Evolutionary conservation across 139 green algal species (phyloP), one percentile per base, ranked within the genome.

Genomic region (Spirogloea muscicola): DNA sequence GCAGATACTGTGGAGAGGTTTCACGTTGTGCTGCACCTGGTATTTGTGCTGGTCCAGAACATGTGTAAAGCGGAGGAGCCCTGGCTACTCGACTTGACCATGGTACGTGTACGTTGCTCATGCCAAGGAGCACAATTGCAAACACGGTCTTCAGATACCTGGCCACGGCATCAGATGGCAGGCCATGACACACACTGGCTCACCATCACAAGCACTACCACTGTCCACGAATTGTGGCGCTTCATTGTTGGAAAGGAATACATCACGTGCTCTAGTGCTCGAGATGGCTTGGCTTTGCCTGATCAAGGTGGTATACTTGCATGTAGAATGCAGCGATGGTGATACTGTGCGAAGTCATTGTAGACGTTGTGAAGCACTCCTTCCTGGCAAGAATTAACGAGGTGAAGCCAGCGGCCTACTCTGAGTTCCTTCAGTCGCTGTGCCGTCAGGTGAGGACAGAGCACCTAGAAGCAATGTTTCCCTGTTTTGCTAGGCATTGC

Each of bases 311-410:
- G n/a, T n/a, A n/a, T n/a, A n/a, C n/a, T n/a, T n/a, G n/a, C 6
- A 34, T 2, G 65, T 63, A 81, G 63, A 81, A 81, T 38, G 64
- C 34, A 3, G 25, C 43, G 27, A 81, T 74, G 69, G 57, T 87
- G 4, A 37, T 82, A 29, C 29, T 55, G 5, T 74, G 49, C 25
- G 83, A 88, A 51, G 43, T 87, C n/a, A 33, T 88, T 6, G 81
- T 87, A 25, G 83, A 88, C 61, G 67, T 77, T 25, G 34, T 88
- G 59, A 88, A 88, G 80, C 83, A 88, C 48, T 48, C 81, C 7
- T 87, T 88, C 51, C 72, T 88, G n/a, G 72, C 68, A 37, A 88
- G 86, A 39, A 87, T 87, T 67, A 86, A 88, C 49, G 42, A 83
- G 31, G 67, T 88, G 27, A 77, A 87, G 69, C 83, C 83, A 1